Evolutionary conservation across 805 yeast genomes (phyloP), one percentile per base, ranked within the genome.

Genomic region (Cyberlindnera mrakii): DNA sequence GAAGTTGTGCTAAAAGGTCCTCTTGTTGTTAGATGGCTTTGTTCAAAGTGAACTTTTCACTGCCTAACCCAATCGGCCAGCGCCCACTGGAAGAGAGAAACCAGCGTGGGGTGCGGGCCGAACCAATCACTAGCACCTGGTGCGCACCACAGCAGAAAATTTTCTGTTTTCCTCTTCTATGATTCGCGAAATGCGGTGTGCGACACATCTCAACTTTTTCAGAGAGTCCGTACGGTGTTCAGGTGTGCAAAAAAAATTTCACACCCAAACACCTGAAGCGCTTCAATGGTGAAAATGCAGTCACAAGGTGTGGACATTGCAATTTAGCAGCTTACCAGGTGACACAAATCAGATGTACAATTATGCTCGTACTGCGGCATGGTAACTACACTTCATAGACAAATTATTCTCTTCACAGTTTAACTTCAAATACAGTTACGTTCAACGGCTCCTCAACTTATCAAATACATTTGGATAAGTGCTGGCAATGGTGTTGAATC

Each of bases 381-480:
- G 13, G 27, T 10, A 23, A 23, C 27, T 23, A 23, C 27, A 23
- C 11, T 23, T 23, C 3, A 23, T 23, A 23, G 11, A 23, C 6
- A 10, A 23, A 2, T 10, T 9, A 23, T 11, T 5, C 13, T 2
- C 27, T 6, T 9, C 27, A 10, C 10, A 10, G 13, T 4, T 23
- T 10, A 9, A 6, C 27, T 23, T 23, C 10, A 23, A 8, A 23
- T 29, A 16, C 9, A 23, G 3, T 10, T 9, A 23, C 27, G 11
- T 4, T 33, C 19, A 39, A 25, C 40, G 42, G 18, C 34, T 45
- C 49, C 65, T 60, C 45, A 75, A 55, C 53, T 80, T 80, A 43
- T 79, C 71, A 51, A 80, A 69, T 5, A 83, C 89, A 46, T 79
- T 75, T 3, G 90, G 90, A 58, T 84, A 84, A 36, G 78, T 72